Percentiles rank a stretch among this genome's conserved stretches.
Conservation (phyloP, 352 stramenopile genomes). For the Phytophthora chlamydospora region DNA sequence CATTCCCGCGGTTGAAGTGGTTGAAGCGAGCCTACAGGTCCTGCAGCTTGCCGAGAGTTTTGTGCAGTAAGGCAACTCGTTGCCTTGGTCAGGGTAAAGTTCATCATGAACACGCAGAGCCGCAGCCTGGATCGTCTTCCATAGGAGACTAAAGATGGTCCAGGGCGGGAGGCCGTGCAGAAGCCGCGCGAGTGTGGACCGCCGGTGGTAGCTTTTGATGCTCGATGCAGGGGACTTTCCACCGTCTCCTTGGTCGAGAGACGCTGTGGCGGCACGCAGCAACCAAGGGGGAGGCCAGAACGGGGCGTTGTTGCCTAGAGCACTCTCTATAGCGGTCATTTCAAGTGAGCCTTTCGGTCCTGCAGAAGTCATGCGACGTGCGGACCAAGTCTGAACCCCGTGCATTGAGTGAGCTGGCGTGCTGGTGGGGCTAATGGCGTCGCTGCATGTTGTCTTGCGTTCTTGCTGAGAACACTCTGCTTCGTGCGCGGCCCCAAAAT, state of each 20-base stretch:
- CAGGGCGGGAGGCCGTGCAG: neutral
- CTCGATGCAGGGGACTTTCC: neutral
- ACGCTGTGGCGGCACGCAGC: too few relatives aligned
- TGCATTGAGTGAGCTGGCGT: neutral
- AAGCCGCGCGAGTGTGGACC: neutral
- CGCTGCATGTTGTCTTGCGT: neutral
- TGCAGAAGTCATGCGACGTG: neutral
- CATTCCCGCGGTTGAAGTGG: slow-evolving; percentile 10
- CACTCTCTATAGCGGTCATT: neutral
- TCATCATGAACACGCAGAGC: slow-evolving; percentile 1
- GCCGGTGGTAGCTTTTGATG: neutral
- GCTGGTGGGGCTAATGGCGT: neutral
- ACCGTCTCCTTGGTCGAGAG: neutral
- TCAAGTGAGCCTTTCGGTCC: too few relatives aligned
- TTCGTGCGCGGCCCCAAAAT: neutral
- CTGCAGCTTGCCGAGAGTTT: neutral
- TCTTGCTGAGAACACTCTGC: neutral
- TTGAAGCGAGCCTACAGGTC: neutral
- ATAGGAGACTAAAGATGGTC: neutral
- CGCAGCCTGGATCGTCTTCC: neutral
- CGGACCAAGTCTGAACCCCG: slow-evolving; percentile 5
- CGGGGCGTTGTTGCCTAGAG: neutral
- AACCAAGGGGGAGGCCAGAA: neutral
- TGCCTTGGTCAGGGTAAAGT: too few relatives aligned
- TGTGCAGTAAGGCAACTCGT: too few relatives aligned